Conservation (phyloP, 192 early-diverging fungal species). For the Mortierella antarctica region DNA sequence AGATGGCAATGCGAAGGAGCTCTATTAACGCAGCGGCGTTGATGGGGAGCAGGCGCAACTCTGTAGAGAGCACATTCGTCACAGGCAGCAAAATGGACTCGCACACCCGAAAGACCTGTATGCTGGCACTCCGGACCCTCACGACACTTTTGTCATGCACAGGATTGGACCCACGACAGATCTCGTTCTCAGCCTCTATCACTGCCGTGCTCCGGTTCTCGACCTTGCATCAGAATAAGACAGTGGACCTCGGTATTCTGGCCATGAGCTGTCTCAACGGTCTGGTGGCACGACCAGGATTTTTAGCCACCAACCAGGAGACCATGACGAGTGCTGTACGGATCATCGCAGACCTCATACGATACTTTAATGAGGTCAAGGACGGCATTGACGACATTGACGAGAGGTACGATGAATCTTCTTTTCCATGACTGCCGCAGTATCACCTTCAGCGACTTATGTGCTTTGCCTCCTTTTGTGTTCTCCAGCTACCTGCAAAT, state of each 20-base stretch:
- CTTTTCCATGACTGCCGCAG: neutral
- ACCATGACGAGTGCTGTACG: slow-evolving; percentile 38
- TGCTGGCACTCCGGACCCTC: slow-evolving; percentile 34
- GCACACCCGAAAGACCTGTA: slow-evolving; percentile 43
- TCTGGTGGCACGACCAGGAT: slow-evolving; percentile 44
- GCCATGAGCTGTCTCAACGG: slow-evolving; percentile 44
- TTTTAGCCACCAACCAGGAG: slow-evolving; percentile 43
- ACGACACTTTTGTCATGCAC: slow-evolving; percentile 34
- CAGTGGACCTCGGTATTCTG: slow-evolving; percentile 42
- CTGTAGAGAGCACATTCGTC: slow-evolving; percentile 40
- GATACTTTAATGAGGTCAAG: slow-evolving; percentile 49
- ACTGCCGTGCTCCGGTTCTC: slow-evolving; percentile 37
- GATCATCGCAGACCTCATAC: slow-evolving; percentile 39
- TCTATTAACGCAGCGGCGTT: slow-evolving; percentile 36
- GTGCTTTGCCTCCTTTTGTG: neutral
- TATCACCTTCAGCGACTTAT: neutral
- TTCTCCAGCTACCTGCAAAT: slow-evolving; percentile 42
- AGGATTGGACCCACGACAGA: slow-evolving; percentile 31
- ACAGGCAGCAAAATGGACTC: slow-evolving; percentile 46
- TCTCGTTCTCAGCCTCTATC: slow-evolving; percentile 31
- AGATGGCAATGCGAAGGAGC: slow-evolving; percentile 42
- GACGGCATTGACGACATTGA: slow-evolving; percentile 53
- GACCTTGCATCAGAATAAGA: slow-evolving; percentile 48
- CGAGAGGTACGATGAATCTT: slow-evolving; percentile 14
- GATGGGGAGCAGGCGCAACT: slow-evolving; percentile 32